phyloP scores from a whole-genome alignment of 2,329 filamentous ascomycete genomes.

The Dendryphion nanum region DNA sequence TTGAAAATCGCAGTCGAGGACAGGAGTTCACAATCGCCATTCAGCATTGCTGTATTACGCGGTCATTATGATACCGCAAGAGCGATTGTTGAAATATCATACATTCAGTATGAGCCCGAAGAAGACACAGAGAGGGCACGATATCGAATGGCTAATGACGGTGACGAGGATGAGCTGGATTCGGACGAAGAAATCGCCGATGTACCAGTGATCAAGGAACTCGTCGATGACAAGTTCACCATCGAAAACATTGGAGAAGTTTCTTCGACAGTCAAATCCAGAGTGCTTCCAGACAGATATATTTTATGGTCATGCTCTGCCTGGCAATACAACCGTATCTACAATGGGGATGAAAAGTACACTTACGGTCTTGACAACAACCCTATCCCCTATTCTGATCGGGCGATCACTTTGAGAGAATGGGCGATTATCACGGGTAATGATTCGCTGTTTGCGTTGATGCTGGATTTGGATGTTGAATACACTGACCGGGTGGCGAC shows the following conservation, averaged over 20 bases:
- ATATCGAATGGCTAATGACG: conserved; percentile 45
- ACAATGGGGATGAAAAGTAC: conserved; percentile 5
- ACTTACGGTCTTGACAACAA: conserved; percentile 8
- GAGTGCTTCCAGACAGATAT: conserved; percentile 54
- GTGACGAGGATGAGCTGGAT: conserved; percentile 32
- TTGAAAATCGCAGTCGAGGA: conserved; percentile 64
- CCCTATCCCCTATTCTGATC: conserved; percentile 2
- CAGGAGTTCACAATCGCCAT: conserved; percentile 54
- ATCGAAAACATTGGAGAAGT: conserved; percentile 73
- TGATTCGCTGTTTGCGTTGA: conserved; percentile 51
- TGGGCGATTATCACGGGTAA: conserved; percentile 57
- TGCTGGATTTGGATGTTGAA: conserved; percentile 56
- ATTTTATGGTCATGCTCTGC: conserved; percentile 39
- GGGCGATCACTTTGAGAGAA: conserved; percentile 27
- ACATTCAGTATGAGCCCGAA: conserved; percentile 64
- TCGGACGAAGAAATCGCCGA: conserved; percentile 17
- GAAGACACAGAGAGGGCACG: conserved; percentile 51
- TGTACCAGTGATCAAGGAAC: conserved; percentile 46
- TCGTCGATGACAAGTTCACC: conserved; percentile 68
- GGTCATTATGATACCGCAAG: conserved; percentile 65
- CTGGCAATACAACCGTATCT: conserved; percentile 3
- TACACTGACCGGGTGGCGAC: conserved; percentile 33
- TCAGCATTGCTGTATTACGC: conserved; percentile 65
- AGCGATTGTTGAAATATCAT: conserved; percentile 67
- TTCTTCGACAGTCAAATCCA: conserved; percentile 66